phyloP scores from a whole-genome alignment of 108 stramenopile genomes.

The Conticribra guillardii region DNA sequence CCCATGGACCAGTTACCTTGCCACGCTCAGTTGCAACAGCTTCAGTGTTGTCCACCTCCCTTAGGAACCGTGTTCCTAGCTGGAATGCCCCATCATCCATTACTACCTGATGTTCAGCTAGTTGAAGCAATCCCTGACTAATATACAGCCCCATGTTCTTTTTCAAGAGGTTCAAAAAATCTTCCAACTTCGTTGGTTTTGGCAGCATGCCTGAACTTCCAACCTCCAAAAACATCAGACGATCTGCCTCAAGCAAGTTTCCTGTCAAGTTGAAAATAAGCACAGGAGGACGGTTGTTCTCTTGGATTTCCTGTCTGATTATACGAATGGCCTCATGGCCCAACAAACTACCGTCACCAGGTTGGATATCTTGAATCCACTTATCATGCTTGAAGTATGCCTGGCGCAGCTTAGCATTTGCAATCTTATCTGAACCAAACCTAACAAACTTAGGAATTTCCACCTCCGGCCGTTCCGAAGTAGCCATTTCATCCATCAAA shows the following conservation, averaged over 20 bases:
- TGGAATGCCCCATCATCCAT: constrained; percentile 40
- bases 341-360: constrained; percentile 26
- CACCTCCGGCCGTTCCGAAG: constrained; percentile 4
- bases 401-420: constrained; percentile 40
- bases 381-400: constrained; percentile 45
- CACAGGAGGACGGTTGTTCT: constrained; percentile 24
- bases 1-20: constrained; percentile 37
- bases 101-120: constrained; percentile 20
- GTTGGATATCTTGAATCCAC: constrained; percentile 39
- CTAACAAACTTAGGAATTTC: constrained; percentile 21
- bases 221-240: constrained; percentile 38
- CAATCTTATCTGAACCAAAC: constrained; percentile 26
- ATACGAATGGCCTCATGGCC: constrained; percentile 47
- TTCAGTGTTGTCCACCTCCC: constrained; percentile 23
- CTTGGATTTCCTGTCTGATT: constrained; percentile 25
- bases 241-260: constrained; percentile 45
- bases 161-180: constrained; percentile 38
- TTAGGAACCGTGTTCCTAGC: constrained; percentile 19
- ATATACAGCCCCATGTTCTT: constrained; percentile 42
- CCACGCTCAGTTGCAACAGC: constrained; percentile 22
- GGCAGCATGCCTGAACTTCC: constrained; percentile 47
- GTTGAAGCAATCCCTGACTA: constrained; percentile 34
- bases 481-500: constrained; percentile 29
- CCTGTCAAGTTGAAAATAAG: constrained; percentile 47
- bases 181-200: constrained; percentile 45